These are phyloP conservation scores for Ploettnerulaceae sp. DNA, from an alignment of 2,329 filamentous ascomycete species.

Conservation along the genomic window DNA sequence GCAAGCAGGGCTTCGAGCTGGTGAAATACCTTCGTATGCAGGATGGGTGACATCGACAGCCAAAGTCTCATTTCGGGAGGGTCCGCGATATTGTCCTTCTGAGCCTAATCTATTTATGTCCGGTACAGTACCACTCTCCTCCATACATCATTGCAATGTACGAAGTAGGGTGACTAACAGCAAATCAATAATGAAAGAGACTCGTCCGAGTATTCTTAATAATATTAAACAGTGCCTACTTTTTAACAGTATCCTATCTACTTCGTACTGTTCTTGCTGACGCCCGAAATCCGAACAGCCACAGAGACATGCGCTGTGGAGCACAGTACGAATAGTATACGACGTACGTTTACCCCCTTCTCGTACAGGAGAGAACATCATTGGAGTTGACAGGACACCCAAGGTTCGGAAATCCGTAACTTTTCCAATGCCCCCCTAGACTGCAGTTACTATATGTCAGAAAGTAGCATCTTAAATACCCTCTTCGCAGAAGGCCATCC, in stretches of 20 bases:
- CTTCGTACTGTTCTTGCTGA: not conserved
- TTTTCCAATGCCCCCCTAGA: not conserved
- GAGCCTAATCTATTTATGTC: conserved; percentile 7
- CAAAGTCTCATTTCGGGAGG: conserved; percentile 8
- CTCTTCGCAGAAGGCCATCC: conserved; percentile 3
- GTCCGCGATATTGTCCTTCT: not conserved
- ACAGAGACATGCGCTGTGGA: not conserved
- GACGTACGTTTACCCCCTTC: too few species aligned
- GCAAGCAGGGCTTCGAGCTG: not conserved
- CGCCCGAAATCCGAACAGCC: not conserved
- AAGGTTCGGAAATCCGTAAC: too few species aligned
- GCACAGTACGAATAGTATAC: too few species aligned
- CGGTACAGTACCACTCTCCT: too few species aligned
- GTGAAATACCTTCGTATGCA: not conserved
- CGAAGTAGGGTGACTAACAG: too few species aligned
- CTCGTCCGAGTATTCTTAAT: too few species aligned
- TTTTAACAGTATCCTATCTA: not conserved
- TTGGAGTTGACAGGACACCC: too few species aligned
- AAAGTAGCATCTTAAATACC: not conserved
- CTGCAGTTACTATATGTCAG: not conserved
- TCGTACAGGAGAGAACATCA: too few species aligned
- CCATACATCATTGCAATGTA: too few species aligned
- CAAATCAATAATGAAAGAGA: too few species aligned
- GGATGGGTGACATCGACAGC: not conserved
- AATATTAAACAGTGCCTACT: too few species aligned